phyloP scores from a whole-genome alignment of 306 rosid species.

The Prunus mume region DNA sequence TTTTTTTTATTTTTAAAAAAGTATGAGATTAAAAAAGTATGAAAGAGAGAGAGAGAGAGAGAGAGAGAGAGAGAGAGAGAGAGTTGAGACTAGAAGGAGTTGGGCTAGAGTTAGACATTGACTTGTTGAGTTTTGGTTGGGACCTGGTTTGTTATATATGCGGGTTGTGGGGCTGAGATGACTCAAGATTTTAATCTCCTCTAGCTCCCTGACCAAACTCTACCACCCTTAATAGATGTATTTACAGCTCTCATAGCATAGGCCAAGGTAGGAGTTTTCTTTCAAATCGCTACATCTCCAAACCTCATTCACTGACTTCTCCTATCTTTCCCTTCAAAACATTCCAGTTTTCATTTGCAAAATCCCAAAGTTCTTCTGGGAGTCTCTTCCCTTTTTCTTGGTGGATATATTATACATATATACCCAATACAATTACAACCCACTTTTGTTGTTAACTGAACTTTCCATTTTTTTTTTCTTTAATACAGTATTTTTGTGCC shows the following conservation, averaged over 20 bases:
- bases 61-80: not conserved
- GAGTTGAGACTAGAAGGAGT: slow-evolving; percentile 4
- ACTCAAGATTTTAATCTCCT: slow-evolving; percentile 42
- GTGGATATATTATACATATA: too few species aligned
- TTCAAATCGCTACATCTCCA: not conserved
- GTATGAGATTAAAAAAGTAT: not conserved
- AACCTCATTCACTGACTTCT: not conserved
- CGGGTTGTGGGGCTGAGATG: slow-evolving; percentile 38
- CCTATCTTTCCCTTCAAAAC: not conserved
- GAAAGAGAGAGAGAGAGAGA: too few species aligned
- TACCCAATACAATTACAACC: not conserved
- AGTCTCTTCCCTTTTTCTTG: not conserved
- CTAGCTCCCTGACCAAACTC: slow-evolving; percentile 42
- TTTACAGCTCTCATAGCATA: slow-evolving; percentile 31
- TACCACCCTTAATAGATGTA: slow-evolving; percentile 62
- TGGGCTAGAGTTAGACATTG: slow-evolving; percentile 23
- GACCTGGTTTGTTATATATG: slow-evolving; percentile 19
- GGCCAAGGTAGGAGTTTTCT: slow-evolving; percentile 17
- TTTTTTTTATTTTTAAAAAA: not conserved
- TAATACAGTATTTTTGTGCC: slow-evolving; percentile 8
- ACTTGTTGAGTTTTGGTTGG: slow-evolving; percentile 16
- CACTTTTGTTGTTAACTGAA: not conserved
- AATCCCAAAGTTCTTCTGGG: not conserved
- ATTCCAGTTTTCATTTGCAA: not conserved
- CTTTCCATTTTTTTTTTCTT: not conserved